These are phyloP conservation scores for Plasmopara viticola DNA, from an alignment of 352 stramenopile genomes.

Conservation along the genomic window DNA sequence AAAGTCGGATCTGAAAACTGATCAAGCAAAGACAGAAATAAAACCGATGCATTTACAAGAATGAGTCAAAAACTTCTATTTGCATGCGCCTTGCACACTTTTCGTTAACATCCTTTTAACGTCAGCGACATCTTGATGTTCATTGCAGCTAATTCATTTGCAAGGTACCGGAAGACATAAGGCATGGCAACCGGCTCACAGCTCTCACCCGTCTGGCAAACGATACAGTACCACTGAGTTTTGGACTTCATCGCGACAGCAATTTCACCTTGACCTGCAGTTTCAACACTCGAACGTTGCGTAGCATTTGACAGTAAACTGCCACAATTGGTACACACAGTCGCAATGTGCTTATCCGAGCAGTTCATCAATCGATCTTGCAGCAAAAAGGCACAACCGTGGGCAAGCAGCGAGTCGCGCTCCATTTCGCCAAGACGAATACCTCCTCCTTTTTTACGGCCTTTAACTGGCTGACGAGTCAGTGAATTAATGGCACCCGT, in stretches of 20 bases:
- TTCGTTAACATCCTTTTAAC: conserved; percentile 53
- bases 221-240: conserved; percentile 80
- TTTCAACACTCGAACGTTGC: conserved; percentile 77
- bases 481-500: conserved; percentile 98
- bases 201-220: conserved; percentile 83
- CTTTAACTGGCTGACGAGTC: conserved; percentile 99
- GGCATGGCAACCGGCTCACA: conserved; percentile 95
- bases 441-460: conserved; percentile 97
- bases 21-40: not conserved
- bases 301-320: conserved; percentile 84
- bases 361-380: conserved; percentile 98
- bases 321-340: conserved; percentile 92
- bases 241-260: conserved; percentile 85
- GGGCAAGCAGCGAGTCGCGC: conserved; percentile 96
- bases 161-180: conserved; percentile 98
- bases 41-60: conserved; percentile 11
- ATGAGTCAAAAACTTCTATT: conserved; percentile 39
- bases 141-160: conserved; percentile 99
- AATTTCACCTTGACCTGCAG: conserved; percentile 73
- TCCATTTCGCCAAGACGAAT: conserved; percentile 99
- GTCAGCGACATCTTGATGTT: conserved; percentile 98
- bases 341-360: conserved; percentile 97
- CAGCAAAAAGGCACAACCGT: conserved; percentile 95
- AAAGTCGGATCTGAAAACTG: not conserved
- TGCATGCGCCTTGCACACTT: conserved; percentile 1